These are phyloP conservation scores for Solanum appendiculatum DNA, from an alignment of 257 asterid species.

Conservation along the genomic window DNA sequence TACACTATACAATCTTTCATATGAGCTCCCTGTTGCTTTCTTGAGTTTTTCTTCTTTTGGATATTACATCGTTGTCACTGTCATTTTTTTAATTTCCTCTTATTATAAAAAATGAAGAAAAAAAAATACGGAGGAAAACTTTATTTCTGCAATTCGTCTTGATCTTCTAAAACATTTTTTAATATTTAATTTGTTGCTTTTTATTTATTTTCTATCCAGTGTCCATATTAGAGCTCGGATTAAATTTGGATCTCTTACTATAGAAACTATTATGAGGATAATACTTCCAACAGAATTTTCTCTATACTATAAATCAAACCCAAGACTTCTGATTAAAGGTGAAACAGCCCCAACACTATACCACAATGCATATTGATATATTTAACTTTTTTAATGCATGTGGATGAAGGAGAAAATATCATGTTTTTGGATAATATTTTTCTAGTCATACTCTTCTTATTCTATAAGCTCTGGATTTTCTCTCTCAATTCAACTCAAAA, in stretches of 20 bases:
- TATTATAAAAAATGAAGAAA: background rate
- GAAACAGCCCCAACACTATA: too few species aligned
- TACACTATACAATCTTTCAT: background rate
- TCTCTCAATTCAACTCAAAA: background rate
- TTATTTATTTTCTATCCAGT: too few species aligned
- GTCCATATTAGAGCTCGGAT: accelerated
- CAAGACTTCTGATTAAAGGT: too few species aligned
- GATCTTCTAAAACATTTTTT: background rate
- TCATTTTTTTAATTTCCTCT: background rate
- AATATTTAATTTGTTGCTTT: too few species aligned
- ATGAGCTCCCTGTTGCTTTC: background rate
- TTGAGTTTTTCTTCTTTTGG: background rate
- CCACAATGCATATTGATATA: too few species aligned
- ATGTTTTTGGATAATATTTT: background rate
- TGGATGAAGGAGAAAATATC: background rate
- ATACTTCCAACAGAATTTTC: too few species aligned
- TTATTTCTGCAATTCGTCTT: background rate
- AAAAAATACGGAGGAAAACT: background rate
- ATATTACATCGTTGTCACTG: background rate
- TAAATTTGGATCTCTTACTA: too few species aligned
- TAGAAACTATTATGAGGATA: accelerated
- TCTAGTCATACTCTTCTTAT: background rate
- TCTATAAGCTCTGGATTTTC: background rate
- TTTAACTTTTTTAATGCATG: background rate
- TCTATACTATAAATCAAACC: too few species aligned